phyloP scores from a whole-genome alignment of 2,329 filamentous ascomycete genomes.

The Calonectria hawksworthii region DNA sequence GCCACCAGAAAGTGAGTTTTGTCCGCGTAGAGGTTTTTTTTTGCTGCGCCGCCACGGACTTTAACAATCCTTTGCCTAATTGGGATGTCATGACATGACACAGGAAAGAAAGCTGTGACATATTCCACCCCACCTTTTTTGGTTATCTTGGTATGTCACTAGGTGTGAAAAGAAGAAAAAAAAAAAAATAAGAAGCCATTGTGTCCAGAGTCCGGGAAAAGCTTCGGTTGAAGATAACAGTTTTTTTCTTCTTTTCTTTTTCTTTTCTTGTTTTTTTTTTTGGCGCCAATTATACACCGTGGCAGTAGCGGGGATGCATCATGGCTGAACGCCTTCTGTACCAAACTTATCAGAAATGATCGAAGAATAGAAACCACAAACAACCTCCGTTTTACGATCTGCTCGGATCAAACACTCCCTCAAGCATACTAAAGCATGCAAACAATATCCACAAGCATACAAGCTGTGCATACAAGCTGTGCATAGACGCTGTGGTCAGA shows the following conservation, averaged over 20 bases:
- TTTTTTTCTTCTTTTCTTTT: not conserved
- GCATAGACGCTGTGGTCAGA: not conserved
- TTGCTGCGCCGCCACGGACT: not conserved
- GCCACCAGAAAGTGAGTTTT: not conserved
- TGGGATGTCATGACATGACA: constrained; percentile 2
- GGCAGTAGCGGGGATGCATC: not conserved
- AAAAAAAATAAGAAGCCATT: not conserved
- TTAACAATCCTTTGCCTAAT: not conserved
- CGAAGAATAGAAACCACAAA: not conserved
- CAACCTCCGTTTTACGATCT: not conserved
- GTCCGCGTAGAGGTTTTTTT: not conserved
- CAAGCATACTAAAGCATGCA: not conserved
- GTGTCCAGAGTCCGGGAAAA: not conserved
- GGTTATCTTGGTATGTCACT: not conserved
- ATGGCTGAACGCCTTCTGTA: not conserved
- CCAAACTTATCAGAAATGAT: not conserved
- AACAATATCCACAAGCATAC: not conserved
- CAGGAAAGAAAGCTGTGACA: not conserved
- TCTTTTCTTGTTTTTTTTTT: not conserved
- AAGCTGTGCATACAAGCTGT: not conserved
- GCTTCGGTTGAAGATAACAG: not conserved
- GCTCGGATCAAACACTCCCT: not conserved
- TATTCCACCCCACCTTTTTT: not conserved
- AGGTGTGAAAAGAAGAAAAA: not conserved
- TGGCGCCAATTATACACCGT: not conserved